A percentile compares a stretch with the other conserved stretches of the same genome.
Conservation (phyloP, 2,329 filamentous ascomycete species). For the Diaporthe capsici region DNA sequence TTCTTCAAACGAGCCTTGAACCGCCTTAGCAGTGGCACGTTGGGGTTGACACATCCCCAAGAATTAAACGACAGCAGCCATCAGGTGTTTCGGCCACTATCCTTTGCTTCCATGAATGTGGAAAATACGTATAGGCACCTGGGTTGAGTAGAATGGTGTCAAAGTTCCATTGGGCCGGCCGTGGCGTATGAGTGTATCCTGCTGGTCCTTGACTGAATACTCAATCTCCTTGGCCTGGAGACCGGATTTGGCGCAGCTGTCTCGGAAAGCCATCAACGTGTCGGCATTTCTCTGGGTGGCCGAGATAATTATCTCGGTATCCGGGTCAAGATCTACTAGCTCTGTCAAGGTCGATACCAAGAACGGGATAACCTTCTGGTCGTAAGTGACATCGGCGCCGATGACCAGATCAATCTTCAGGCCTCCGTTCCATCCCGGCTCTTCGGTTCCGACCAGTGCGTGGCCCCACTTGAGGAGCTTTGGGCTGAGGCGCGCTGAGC, state of each 20-base stretch:
- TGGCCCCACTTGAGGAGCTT: conserved; percentile 77
- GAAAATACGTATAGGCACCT: conserved; percentile 35
- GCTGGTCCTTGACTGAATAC: conserved; percentile 20
- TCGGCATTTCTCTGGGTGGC: conserved; percentile 76
- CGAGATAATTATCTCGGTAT: conserved; percentile 74
- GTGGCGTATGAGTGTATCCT: neutral
- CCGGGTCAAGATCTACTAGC: conserved; percentile 70
- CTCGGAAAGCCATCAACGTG: conserved; percentile 28
- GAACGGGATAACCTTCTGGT: conserved; percentile 72
- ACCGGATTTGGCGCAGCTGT: conserved; percentile 21
- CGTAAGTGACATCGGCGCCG: conserved; percentile 85
- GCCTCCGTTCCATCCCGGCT: conserved; percentile 64
- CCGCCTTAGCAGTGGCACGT: neutral
- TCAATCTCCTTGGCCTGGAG: conserved; percentile 8
- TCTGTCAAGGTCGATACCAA: conserved; percentile 76
- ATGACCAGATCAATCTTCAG: conserved; percentile 73
- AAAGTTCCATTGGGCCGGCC: neutral
- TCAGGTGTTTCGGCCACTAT: neutral
- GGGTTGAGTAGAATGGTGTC: conserved; percentile 37
- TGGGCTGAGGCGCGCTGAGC: conserved; percentile 58
- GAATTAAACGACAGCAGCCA: neutral
- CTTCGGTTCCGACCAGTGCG: conserved; percentile 70
- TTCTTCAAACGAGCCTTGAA: neutral
- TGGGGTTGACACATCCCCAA: too few species aligned
- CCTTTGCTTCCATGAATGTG: neutral